Evolutionary conservation across 768 basidiomycete species (phyloP), one percentile per base, ranked within the genome.

Genomic region (Xanthoconium purpureum): DNA sequence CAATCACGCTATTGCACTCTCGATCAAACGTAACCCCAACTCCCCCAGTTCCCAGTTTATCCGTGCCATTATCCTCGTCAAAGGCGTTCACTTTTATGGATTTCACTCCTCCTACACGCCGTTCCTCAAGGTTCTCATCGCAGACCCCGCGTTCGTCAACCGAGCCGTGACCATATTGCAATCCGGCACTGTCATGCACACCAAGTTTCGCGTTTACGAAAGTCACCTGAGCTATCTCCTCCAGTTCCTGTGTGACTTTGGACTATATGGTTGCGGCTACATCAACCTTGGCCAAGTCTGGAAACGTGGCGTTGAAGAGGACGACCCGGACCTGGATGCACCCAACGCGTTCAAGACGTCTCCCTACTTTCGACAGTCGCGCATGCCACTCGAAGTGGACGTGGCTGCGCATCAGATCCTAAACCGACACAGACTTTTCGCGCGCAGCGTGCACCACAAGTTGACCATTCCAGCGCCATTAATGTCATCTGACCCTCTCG

Each of bases 1-100:
- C 53, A 92, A 98, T 65, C 83, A 88, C 63, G 94, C 94, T 1
- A 83, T 98, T 61, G 87, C 88, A 2, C 73, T 93, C 45, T 91
- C 92, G 5, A 71, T 93, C 62, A 87, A 87, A 65, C 85, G 85
- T 29, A 84, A 89, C 54, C 88, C 88, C 1, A 66, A 78, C 10
- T 82, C 83, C 1, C 71, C 74, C 6, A 80, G 75, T 44, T 80
- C 83, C 17, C 82, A 81, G 62, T 87, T 79, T 66, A 77, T 91
- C 56, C 88, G 91, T 14, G 86, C 86, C 24, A 80, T 97, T 39
- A 68, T 92, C 46, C 78, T 95, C 49, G 91, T 94, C 59, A 98
- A 98, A 73, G 97, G 94, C n/a, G 76, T 94, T 17, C 88, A 89
- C 66, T 97, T 98, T 73, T 98, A 98, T 72, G 95, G 97, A 10